Base-by-base conservation (phyloP, 2,329 filamentous ascomycete genomes). In the Cladobotryum mycophilum region DNA sequence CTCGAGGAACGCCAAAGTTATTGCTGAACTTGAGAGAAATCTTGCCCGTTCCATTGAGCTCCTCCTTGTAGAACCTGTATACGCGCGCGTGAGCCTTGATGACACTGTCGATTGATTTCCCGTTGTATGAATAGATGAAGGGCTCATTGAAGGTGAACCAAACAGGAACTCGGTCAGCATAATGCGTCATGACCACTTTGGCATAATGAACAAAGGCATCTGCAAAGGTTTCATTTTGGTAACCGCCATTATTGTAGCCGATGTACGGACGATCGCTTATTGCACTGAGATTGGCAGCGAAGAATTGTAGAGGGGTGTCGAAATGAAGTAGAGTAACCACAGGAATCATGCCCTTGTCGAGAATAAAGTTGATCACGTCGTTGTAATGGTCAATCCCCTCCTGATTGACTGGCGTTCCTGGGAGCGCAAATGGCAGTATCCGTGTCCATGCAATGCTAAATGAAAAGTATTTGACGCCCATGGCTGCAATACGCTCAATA, bases 141-240 rank as follows among this genome's bases (percentile, higher is more conserved):
- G 76, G 76, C 60, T 79, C 76, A 55, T 79, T 79, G 61, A 76
- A 78, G 1, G 75, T 79, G 56, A 73, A 75, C 74, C 75, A 79
- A 4, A 72, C 66, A 0, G 75, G 70, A 0, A 80, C 74, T 0
- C 76, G 69, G 49, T 79, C 72, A 4, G 73, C 74, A 54, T 73
- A 80, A 48, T 76, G 72, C 1, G 70, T 67, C 64, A 80, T 72
- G 38, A 74, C 68, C 15, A 79, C 69, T 49, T 77, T 75, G 37
- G 73, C 76, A 49, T 80, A 80, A 58, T 79, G 67, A 1, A 78
- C 69, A 57, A 76, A 80, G 13, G 73, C 72, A 36, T 76, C 74
- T 9, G 71, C 64, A 30, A 78, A 79, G 2, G 69, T 69, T 33
- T 69, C 64, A 41, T 77, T 73, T 25, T 74, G 68, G 58, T 71